Evolutionary conservation across 179 eudicot genomes (phyloP).

Genomic region (Corrigiola litoralis): DNA sequence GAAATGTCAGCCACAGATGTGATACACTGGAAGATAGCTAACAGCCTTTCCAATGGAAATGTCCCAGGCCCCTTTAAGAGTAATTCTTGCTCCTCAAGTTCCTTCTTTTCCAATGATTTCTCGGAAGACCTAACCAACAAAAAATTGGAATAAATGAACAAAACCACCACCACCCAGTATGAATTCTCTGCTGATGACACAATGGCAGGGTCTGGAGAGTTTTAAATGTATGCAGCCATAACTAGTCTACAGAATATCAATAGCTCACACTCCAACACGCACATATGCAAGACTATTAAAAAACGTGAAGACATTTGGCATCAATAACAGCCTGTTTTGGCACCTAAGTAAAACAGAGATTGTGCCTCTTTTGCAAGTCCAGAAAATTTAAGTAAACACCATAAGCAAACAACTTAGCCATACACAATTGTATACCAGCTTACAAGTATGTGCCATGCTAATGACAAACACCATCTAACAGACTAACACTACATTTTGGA

Average conservation of each 20-base stretch:
- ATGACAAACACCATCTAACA: too few species aligned
- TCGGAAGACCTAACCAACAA: conserved; percentile 54
- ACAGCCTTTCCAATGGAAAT: conserved; percentile 80
- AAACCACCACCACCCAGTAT: background rate
- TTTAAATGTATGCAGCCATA: background rate
- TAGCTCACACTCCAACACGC: background rate
- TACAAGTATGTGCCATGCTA: too few species aligned
- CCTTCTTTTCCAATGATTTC: conserved; percentile 63
- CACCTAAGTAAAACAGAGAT: background rate
- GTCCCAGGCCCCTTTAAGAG: conserved; percentile 95
- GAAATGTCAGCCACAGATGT: conserved; percentile 53
- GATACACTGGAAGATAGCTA: conserved; percentile 85
- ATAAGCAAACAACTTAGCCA: background rate
- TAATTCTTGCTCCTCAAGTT: conserved; percentile 60
- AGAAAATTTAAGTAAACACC: background rate
- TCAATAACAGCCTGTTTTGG: background rate
- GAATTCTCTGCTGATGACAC: background rate
- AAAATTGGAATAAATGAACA: background rate
- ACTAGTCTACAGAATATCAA: background rate
- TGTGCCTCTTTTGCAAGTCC: background rate
- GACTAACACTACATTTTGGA: too few species aligned
- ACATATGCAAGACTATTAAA: background rate
- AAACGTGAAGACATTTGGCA: background rate
- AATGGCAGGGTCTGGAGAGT: background rate
- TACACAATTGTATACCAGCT: background rate